A percentile compares a stretch with the other conserved stretches of the same genome.
phyloP scores from a whole-genome alignment of 305 asterid genomes.

The Fraxinus dipetala region DNA sequence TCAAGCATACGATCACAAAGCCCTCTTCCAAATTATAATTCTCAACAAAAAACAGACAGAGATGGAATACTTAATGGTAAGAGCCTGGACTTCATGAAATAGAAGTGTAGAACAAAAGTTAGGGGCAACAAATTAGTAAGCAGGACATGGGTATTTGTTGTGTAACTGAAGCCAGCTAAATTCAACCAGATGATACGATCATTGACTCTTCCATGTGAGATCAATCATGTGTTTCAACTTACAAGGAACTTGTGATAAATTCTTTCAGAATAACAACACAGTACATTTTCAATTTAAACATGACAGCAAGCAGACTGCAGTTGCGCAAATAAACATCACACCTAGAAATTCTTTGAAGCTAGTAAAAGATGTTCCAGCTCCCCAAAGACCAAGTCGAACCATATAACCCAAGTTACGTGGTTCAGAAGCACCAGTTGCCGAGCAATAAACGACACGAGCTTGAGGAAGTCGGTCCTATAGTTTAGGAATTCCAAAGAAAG shows the following conservation, averaged over 20 bases:
- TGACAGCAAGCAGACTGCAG: slow-evolving; percentile 17
- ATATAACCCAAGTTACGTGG: slow-evolving; percentile 98
- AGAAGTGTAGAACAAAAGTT: background rate
- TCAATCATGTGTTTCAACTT: background rate
- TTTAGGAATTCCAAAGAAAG: slow-evolving; percentile 33
- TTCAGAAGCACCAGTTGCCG: slow-evolving; percentile 99
- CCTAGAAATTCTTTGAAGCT: slow-evolving; percentile 87
- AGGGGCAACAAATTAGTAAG: slow-evolving; percentile 12
- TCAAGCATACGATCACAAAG: background rate
- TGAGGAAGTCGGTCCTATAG: slow-evolving; percentile 93
- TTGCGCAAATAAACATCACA: slow-evolving; percentile 32
- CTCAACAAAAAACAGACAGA: background rate
- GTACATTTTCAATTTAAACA: background rate
- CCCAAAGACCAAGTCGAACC: slow-evolving; percentile 99
- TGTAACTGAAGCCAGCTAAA: slow-evolving; percentile 11
- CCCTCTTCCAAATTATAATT: background rate
- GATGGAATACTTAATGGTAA: slow-evolving; percentile 5
- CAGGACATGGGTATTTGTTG: background rate
- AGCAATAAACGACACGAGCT: slow-evolving; percentile 93
- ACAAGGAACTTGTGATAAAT: background rate
- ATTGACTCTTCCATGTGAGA: background rate
- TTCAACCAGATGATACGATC: slow-evolving; percentile 7
- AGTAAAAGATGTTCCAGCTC: slow-evolving; percentile 86
- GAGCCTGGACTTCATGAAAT: background rate
- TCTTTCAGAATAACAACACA: background rate